Evolutionary conservation across 306 rosid genomes (phyloP), one percentile per base, ranked within the genome.

Genomic region (Sphenostylis stenocarpa): DNA sequence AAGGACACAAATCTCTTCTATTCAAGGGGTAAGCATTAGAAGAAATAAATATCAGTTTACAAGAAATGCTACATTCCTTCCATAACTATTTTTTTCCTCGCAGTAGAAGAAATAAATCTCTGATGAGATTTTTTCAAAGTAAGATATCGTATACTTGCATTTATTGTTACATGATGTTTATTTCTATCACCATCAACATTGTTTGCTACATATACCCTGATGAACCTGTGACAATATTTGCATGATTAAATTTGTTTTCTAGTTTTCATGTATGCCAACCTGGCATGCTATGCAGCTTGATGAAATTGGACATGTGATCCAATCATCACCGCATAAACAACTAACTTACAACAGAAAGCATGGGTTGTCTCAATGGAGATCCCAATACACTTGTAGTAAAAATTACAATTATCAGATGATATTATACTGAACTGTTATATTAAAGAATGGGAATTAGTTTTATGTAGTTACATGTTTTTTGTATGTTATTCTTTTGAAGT

Each of bases 11-110:
- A 57, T 79, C 66, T 76, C 88, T 63, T 78, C 84, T 33, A 65
- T 67, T 70, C 88, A 82, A 79, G 91, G 83, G 88, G 91, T 89
- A 57, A 61, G 39, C 77, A 36, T 60, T 33, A 62, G 33, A 53
- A 6, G 29, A 78, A 60, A 70, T 78, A 43, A 67, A 48, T 47
- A 68, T n/a, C 28, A 8, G 57, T 67, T 41, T 60, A 45, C 48
- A 19, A 1, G 16, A 47, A 75, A 45, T 29, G 38, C 48, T 6
- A 45, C 16, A 31, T 47, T 23, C 13, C 52, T 62, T 71, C 49
- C 6, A 3, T 61, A 29, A 29, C 70, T 14, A 19, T 2, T 60
- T 56, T 17, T 51, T 2, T 17, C 19, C 39, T 43, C 1, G 15
- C 47, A 12, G 48, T 44, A 38, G 8, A 38, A 38, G 43, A 38